Conservation (phyloP, 2,329 filamentous ascomycete genomes). For the Diplocarpon mali region DNA sequence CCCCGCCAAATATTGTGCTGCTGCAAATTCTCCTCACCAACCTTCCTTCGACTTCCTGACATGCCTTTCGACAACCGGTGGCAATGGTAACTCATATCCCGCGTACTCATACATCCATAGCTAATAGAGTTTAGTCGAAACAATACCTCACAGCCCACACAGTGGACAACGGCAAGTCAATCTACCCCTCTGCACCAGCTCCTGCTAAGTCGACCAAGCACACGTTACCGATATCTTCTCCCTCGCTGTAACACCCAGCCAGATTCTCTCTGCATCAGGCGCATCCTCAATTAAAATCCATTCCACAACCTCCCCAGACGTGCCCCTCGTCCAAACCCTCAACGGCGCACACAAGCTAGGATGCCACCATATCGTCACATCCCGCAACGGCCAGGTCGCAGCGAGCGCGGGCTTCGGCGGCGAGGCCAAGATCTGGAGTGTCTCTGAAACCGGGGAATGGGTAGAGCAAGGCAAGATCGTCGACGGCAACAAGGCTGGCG, state of each 20-base stretch:
- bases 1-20: not conserved
- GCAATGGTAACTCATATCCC: slow-evolving; percentile 22
- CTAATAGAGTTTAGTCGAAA: slow-evolving; percentile 60
- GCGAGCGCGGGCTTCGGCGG: slow-evolving; percentile 85
- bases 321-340: slow-evolving; percentile 70
- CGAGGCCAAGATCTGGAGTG: slow-evolving; percentile 73
- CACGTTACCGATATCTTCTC: slow-evolving; percentile 80
- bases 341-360: slow-evolving; percentile 74
- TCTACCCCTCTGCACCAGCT: slow-evolving; percentile 11
- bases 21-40: not conserved
- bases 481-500: slow-evolving; percentile 49
- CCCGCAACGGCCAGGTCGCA: slow-evolving; percentile 57
- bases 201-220: slow-evolving; percentile 38
- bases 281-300: slow-evolving; percentile 73
- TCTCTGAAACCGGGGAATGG: slow-evolving; percentile 48
- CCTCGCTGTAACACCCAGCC: slow-evolving; percentile 61
- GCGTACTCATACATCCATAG: slow-evolving; percentile 10
- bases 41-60: not conserved
- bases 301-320: slow-evolving; percentile 58
- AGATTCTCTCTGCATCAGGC: slow-evolving; percentile 75
- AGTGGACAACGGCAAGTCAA: slow-evolving; percentile 63
- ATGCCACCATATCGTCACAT: slow-evolving; percentile 76
- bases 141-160: slow-evolving; percentile 94
- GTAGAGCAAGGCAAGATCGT: slow-evolving; percentile 36
- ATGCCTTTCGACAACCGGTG: slow-evolving; percentile 12